Base-by-base conservation (phyloP, 495 filamentous ascomycete genomes). In the Penicillium bialowiezense region DNA sequence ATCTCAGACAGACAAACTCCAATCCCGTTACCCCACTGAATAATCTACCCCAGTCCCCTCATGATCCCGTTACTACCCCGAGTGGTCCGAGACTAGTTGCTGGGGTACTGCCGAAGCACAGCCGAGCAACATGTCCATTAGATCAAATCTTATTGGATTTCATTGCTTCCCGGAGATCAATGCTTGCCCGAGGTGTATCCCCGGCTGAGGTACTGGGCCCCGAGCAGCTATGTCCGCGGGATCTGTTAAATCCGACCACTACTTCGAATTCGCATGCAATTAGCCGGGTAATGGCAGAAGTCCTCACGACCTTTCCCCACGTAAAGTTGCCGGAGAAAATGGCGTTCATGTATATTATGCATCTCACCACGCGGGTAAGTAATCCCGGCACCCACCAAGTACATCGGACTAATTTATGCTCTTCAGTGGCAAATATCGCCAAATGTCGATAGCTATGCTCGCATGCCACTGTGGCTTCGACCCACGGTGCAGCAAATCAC, bases 71-170 rank as follows among this genome's bases (percentile, higher is more conserved):
- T 13, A 21, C 28, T 23, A 44, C 26, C 48, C 28, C 12, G 28
- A 7, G 28, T 31, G 12, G 28, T 12, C 28, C 28, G 28, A 31
- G 28, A 12, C 12, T 12, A 31, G 42, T 51, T 21, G 48, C 48
- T 10, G 41, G 38, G 0, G 29, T 43, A 0, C 29, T 51, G 6
- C 48, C 48, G 15, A 42, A 36, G 12, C 48, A 51, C 29, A 42
- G 4, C 5, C 9, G 38, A 5, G 38, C 48, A 5, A 44, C 39
- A 9, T 51, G 48, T 33, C 48, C 48, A n/a, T 28, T 51, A 20
- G 48, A 51, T 21, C 38, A 42, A 31, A 51, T 51, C 20, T 40
- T 51, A 9, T 33, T 51, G 6, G 48, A 51, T 26, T 51, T 43
- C 29, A 35, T 36, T 12, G 8, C 12, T 6, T 43, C 48, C 7